These are phyloP conservation scores for Lentinula sp. DNA, from an alignment of 768 basidiomycete genomes.

Conservation along the genomic window DNA sequence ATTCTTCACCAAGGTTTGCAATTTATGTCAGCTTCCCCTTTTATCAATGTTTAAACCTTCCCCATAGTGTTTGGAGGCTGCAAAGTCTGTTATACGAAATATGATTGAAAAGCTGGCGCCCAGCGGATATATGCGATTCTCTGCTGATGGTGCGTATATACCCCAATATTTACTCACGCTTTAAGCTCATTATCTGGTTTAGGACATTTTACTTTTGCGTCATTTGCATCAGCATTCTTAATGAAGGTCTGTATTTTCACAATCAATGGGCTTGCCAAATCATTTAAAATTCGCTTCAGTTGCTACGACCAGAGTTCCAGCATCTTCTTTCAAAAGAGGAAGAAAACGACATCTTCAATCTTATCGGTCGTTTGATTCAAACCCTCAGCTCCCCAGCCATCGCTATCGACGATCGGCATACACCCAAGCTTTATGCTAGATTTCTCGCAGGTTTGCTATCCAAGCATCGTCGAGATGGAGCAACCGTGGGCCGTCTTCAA, in stretches of 20 bases:
- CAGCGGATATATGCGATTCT: slow-evolving; percentile 71
- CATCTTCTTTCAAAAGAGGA: slow-evolving; percentile 53
- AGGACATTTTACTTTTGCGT: slow-evolving; percentile 75
- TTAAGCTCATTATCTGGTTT: background rate
- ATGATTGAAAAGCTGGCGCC: slow-evolving; percentile 64
- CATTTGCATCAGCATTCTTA: slow-evolving; percentile 79
- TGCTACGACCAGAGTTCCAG: slow-evolving; percentile 72
- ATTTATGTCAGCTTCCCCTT: background rate
- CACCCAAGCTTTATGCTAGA: slow-evolving; percentile 73
- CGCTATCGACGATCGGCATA: slow-evolving; percentile 78
- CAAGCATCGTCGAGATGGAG: slow-evolving; percentile 63
- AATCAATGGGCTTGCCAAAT: background rate
- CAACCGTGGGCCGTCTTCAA: slow-evolving; percentile 49
- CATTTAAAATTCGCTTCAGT: slow-evolving; percentile 26
- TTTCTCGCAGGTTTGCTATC: slow-evolving; percentile 72
- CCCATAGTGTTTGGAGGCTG: slow-evolving; percentile 61
- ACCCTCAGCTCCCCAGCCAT: slow-evolving; percentile 66
- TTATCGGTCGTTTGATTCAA: slow-evolving; percentile 65
- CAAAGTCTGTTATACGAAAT: slow-evolving; percentile 57
- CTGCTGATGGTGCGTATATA: slow-evolving; percentile 60
- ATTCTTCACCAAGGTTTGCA: slow-evolving; percentile 60
- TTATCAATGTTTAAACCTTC: background rate
- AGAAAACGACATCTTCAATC: slow-evolving; percentile 65
- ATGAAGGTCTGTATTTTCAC: slow-evolving; percentile 46
- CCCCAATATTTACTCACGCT: background rate